These are phyloP conservation scores for Pichia sp. DNA, from an alignment of 1,139 yeast genomes.

Conservation along the genomic window DNA sequence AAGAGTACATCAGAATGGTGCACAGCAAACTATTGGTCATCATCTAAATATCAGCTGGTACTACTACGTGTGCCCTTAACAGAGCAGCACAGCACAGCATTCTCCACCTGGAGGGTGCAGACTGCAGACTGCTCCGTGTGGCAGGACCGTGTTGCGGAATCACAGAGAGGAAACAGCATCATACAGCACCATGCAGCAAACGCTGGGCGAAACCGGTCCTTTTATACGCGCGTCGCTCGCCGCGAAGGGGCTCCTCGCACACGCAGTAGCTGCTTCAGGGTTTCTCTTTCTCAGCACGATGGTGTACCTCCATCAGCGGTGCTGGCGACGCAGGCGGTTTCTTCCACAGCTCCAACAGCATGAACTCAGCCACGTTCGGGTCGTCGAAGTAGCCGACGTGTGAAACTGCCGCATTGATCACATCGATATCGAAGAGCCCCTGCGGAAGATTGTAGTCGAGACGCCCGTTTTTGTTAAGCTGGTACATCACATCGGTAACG, in stretches of 20 bases:
- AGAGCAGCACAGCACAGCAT: no score
- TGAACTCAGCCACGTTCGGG: constrained; percentile 72
- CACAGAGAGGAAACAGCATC: not conserved
- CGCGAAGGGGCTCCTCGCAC: no score
- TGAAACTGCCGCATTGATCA: constrained; percentile 75
- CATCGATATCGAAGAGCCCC: constrained; percentile 71
- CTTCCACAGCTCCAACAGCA: constrained; percentile 46
- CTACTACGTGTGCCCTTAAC: no score
- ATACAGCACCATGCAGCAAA: not conserved
- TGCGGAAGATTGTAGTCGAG: constrained; percentile 77
- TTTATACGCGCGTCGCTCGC: no score
- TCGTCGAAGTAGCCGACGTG: constrained; percentile 89
- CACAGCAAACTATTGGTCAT: constrained; percentile 27
- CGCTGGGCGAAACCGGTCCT: not conserved
- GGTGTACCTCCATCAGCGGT: not conserved
- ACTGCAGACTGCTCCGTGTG: no score
- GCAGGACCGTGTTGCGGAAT: no score
- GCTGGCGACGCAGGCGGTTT: not conserved
- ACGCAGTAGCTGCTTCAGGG: not conserved
- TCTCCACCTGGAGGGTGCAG: not conserved
- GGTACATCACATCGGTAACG: constrained; percentile 33
- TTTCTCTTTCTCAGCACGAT: not conserved
- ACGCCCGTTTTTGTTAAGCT: constrained; percentile 62
- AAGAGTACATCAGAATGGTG: constrained; percentile 32
- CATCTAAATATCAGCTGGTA: constrained; percentile 19